Evolutionary conservation across 1,139 yeast species (phyloP), one percentile per base, ranked within the genome.

Genomic region (Blastobotrys serpentis): DNA sequence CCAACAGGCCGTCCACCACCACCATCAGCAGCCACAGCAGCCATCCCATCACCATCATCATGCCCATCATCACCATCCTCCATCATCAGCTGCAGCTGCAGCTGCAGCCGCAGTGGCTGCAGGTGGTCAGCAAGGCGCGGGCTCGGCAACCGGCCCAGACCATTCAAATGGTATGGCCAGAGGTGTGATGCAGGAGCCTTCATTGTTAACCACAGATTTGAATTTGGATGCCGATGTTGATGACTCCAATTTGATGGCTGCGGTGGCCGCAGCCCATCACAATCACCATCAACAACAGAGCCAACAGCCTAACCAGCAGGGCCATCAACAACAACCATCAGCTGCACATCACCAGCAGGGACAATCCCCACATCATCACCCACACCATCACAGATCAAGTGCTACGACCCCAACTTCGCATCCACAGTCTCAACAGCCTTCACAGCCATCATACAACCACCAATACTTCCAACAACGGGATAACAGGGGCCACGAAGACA

Each of bases 251-350:
- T 75, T 82, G 10, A 76, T 82, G 50, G 87, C 85, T 0, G 86
- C 82, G 2, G 85, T 82, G 1, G 85, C 81, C 55, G 81, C 82
- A 42, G 86, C 82, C 34, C 56, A 59, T 26, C 59, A 53, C 14
- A 50, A 50, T 8, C 56, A 52, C 4, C 56, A 55, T 2, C 53
- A 50, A 4, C 56, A 55, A n/a, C n/a, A n/a, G n/a, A n/a, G 25
- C 14, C 48, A 42, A 13, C 48, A 42, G 6, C 39, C 23, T 17
- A 39, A 23, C 10, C 41, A 11, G 17, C 37, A 21, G n/a, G 48
- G 44, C 4, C 45, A 39, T 7, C 51, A 46, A 18, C 51, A 49
- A 33, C 52, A 40, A 39, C 48, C 39, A n/a, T 45, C 42, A n/a
- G 38, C 23, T 39, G 34, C 18, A n/a, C 38, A 40, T 16, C 25